Conservation (phyloP, 768 basidiomycete genomes). For the Collybia nuda region DNA sequence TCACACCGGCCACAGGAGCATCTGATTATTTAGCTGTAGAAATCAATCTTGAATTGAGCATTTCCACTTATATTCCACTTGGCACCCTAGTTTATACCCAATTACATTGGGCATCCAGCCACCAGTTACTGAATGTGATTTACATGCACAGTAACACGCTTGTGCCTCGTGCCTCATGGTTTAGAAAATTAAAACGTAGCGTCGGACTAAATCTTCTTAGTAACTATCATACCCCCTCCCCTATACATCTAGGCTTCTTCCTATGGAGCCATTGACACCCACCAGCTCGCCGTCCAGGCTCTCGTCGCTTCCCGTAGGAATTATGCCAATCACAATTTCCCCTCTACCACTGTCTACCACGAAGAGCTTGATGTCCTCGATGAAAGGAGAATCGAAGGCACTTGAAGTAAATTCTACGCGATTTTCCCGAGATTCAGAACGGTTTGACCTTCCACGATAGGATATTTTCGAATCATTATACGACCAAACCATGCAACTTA, state of each 20-base stretch:
- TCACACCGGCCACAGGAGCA: no score
- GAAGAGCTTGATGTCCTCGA: background rate
- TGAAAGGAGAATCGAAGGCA: conserved; percentile 25
- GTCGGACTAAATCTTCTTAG: no score
- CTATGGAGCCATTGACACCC: conserved; percentile 18
- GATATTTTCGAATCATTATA: conserved; percentile 43
- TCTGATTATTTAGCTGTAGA: no score
- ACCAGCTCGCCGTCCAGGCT: conserved; percentile 8
- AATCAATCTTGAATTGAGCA: background rate
- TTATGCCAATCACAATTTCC: no score
- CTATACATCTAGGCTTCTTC: background rate
- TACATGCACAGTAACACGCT: conserved; percentile 8
- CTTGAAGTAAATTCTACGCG: conserved; percentile 24
- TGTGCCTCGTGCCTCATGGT: conserved; percentile 11
- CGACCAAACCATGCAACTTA: conserved; percentile 42
- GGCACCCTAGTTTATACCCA: background rate
- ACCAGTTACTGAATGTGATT: conserved; percentile 12
- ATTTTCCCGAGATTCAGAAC: background rate
- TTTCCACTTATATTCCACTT: background rate
- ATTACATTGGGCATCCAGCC: background rate
- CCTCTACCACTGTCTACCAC: background rate
- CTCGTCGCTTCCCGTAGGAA: background rate
- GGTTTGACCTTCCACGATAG: conserved; percentile 22
- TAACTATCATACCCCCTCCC: conserved; percentile 6
- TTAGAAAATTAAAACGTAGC: no score